phyloP scores from a whole-genome alignment of 176 grass and related monocot genomes.

The Lolium rigidum region DNA sequence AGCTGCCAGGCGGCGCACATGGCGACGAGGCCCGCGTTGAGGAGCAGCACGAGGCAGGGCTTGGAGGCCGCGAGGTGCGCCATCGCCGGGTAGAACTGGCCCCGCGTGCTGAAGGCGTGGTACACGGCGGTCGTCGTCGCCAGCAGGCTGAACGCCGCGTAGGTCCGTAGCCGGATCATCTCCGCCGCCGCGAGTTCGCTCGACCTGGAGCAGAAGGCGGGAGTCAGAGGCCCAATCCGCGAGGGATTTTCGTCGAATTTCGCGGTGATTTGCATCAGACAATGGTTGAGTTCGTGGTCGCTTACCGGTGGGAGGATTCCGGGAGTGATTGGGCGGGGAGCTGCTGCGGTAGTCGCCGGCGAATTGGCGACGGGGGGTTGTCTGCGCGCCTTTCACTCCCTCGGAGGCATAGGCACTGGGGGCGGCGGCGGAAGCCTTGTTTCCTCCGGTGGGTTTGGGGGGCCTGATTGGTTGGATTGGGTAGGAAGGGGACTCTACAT shows the following conservation, averaged over 20 bases:
- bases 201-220: neutral
- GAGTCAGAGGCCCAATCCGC: neutral
- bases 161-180: conserved; percentile 70
- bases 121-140: conserved; percentile 66
- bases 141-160: conserved; percentile 92
- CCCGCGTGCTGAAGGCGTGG: conserved; percentile 95
- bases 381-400: neutral
- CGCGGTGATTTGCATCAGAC: neutral
- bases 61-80: conserved; percentile 92
- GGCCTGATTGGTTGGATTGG: neutral
- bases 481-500: neutral
- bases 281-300: too few species aligned
- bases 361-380: conserved; percentile 17
- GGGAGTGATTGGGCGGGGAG: conserved; percentile 15
- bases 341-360: neutral
- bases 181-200: too few species aligned
- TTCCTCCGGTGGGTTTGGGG: neutral
- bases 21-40: conserved; percentile 86
- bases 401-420: neutral
- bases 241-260: neutral
- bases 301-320: conserved; percentile 16
- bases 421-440: neutral
- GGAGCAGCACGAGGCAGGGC: conserved; percentile 90
- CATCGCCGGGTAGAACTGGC: conserved; percentile 91
- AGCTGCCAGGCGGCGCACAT: conserved; percentile 95